Base-by-base conservation (phyloP, 192 early-diverging fungal species). In the Funneliformis geosporum region DNA sequence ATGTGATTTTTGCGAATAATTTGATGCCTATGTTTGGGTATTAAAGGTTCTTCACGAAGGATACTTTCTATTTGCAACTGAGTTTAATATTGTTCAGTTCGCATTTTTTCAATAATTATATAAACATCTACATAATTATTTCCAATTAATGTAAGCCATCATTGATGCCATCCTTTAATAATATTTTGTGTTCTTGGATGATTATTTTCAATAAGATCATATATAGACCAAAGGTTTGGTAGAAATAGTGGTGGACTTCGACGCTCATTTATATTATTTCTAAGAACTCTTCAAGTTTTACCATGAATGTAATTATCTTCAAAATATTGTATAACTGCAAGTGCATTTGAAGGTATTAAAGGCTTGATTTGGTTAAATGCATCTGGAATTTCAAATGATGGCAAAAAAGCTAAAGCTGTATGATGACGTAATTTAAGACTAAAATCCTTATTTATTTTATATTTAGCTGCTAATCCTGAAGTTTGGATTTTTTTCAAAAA, bases 41-140 rank as follows among this genome's bases (percentile, higher is more conserved):
- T 38, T 47, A 2, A n/a, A 50, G 71, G 46, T 73, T 43, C 14
- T 8, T 21, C 16, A 11, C n/a, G 25, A 2, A 73, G 11, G 46
- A 43, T 18, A 43, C 38, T 18, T 50, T 47, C 42, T 55, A 55
- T 74, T 5, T 74, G 8, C 2, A 59, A 25, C 11, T 74, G 0
- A 11, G 39, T 60, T 16, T 60, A 47, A 11, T 74, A 23, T 42
- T 74, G 47, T 59, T 74, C 47, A 38, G 59, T 74, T 1, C 9
- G n/a, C 55, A 74, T 74, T 74, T 9, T n/a, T 74, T 74, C 47
- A 27, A 74, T 74, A 38, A 75, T 75, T 75, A 7, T 75, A 60
- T 60, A 75, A 39, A 75, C 73, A 33, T 55, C 47, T 38, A 75
- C 50, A 75, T 75, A 55, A 4, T 25, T 12, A 43, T 50, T 72